Conservation (phyloP, 331 rosid genomes). For the Quercus tomentella region DNA sequence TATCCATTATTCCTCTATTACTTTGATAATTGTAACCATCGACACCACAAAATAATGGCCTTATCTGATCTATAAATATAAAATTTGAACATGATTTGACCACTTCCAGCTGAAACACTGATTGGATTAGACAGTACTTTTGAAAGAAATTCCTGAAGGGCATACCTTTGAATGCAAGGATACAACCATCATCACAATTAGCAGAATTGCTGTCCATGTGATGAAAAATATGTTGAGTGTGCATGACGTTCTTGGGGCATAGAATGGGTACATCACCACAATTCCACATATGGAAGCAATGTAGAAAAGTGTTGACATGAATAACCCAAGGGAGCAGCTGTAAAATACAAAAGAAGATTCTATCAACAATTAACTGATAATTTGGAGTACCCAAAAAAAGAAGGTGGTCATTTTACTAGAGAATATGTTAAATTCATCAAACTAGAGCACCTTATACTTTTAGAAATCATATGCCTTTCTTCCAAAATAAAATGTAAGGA, state of each 20-base stretch:
- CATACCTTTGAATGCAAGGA: slow-evolving; percentile 82
- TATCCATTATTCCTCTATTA: too few relatives aligned
- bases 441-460: neutral
- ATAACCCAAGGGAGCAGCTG: slow-evolving; percentile 80
- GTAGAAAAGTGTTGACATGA: slow-evolving; percentile 68
- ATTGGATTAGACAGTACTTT: neutral
- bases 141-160: neutral
- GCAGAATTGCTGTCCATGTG: slow-evolving; percentile 83
- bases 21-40: too few relatives aligned
- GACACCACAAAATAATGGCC: neutral
- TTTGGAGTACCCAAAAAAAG: neutral
- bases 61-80: neutral
- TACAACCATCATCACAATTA: slow-evolving; percentile 56
- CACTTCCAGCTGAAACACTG: neutral
- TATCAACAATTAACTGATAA: neutral
- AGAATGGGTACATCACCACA: slow-evolving; percentile 47
- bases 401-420: neutral
- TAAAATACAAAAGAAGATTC: slow-evolving; percentile 17
- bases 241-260: slow-evolving; percentile 56
- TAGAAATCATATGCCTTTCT: neutral
- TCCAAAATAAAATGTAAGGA: neutral
- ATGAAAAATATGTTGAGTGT: slow-evolving; percentile 79
- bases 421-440: neutral
- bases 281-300: slow-evolving; percentile 64
- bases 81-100: neutral